These are phyloP conservation scores for Caryocar brasiliense DNA, from an alignment of 441 rosid genomes.

Conservation along the genomic window DNA sequence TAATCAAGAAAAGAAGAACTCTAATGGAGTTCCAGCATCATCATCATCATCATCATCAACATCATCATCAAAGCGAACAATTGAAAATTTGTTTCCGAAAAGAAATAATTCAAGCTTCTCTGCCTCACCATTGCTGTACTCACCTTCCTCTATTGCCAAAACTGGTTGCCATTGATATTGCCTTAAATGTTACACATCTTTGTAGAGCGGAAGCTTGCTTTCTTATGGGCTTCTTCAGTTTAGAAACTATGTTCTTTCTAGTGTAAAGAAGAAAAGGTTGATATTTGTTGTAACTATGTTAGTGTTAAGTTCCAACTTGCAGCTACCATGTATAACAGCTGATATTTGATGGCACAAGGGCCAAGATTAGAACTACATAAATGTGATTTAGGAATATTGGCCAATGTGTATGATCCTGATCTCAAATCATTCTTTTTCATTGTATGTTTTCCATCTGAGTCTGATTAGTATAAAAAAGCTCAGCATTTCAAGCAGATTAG, in stretches of 20 bases:
- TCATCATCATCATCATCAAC: conserved; percentile 64
- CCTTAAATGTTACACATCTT: conserved; percentile 4
- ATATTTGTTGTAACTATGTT: too few relatives aligned
- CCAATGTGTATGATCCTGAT: too few relatives aligned
- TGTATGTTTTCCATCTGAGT: too few relatives aligned
- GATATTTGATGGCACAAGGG: too few relatives aligned
- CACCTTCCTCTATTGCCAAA: conserved; percentile 33
- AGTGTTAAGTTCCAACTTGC: too few relatives aligned
- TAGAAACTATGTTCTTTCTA: conserved; percentile 7
- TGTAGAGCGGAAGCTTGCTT: conserved; percentile 17
- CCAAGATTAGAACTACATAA: too few relatives aligned
- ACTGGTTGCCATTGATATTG: conserved; percentile 20
- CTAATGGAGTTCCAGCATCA: conserved; percentile 20
- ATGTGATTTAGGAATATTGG: too few relatives aligned
- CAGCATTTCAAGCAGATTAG: too few relatives aligned
- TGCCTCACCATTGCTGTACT: conserved; percentile 60
- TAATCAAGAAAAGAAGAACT: conserved; percentile 17
- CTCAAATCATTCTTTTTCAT: too few relatives aligned
- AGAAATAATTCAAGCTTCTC: conserved; percentile 83
- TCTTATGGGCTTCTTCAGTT: conserved; percentile 16
- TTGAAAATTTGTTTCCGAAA: conserved; percentile 31
- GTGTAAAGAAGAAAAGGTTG: conserved; percentile 32
- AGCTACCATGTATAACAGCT: too few relatives aligned
- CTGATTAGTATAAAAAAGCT: too few relatives aligned
- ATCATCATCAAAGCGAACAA: conserved; percentile 41